A percentile compares a stretch with the other conserved stretches of the same genome.
Conservation (phyloP, 345 rosid species). For the Eucalyptus curtisii region DNA sequence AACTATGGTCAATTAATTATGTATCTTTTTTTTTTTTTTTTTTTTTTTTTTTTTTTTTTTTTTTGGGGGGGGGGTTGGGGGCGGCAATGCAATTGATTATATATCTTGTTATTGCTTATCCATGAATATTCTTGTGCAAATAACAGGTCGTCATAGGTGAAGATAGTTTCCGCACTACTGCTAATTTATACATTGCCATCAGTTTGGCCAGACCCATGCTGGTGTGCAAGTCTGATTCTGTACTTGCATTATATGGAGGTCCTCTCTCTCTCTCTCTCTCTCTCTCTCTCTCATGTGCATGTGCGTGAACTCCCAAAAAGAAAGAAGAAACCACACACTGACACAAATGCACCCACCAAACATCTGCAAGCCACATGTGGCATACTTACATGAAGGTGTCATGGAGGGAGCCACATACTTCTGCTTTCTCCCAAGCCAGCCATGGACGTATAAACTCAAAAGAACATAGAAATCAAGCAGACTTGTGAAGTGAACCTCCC, state of each 20-base stretch:
- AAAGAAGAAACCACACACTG: neutral
- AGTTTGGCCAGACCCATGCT: conserved; percentile 53
- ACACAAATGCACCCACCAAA: neutral
- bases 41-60: too few species aligned
- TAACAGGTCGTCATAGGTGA: conserved; percentile 58
- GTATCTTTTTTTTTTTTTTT: neutral
- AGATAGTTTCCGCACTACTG: conserved; percentile 47
- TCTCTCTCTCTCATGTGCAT: neutral
- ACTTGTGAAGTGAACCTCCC: neutral
- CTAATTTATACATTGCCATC: conserved; percentile 45
- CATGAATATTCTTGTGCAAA: neutral
- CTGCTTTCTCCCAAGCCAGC: neutral
- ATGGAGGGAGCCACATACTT: neutral
- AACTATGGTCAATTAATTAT: neutral
- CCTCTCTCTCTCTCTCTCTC: neutral
- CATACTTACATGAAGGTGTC: neutral
- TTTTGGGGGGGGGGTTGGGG: rapidly evolving
- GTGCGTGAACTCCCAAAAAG: neutral
- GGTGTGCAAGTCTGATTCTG: conserved; percentile 41
- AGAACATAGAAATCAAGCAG: neutral
- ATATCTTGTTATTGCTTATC: neutral
- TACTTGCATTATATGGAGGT: conserved; percentile 56
- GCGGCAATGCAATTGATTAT: neutral
- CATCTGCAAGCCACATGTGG: neutral
- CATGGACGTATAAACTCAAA: neutral